Evolutionary conservation across 2,329 filamentous ascomycete genomes (phyloP).

Genomic region (Penicillium occitanis): DNA sequence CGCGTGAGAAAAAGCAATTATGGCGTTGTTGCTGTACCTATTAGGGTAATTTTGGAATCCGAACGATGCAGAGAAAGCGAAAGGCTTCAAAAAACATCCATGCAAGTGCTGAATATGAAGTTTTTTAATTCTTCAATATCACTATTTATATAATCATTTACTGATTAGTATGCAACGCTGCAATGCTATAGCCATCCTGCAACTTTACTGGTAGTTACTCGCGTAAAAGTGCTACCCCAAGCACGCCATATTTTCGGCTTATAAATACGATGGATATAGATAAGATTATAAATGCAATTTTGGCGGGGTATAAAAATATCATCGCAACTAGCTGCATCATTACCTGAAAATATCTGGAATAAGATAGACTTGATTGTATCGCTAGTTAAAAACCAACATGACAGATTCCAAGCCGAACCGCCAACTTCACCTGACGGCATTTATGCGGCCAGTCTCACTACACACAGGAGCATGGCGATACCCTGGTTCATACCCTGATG

Average conservation of each 20-base stretch:
- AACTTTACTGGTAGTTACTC: constrained; percentile 4
- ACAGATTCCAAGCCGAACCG: constrained; percentile 21
- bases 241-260: constrained; percentile 8
- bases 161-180: not conserved
- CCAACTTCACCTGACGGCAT: constrained; percentile 57
- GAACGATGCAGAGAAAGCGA: not conserved
- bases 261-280: not conserved
- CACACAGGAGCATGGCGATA: constrained; percentile 60
- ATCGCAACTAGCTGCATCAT: no score
- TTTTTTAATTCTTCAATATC: not conserved
- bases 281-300: constrained; percentile 7
- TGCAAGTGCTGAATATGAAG: not conserved
- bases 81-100: not conserved
- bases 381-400: not conserved
- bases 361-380: not conserved
- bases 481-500: constrained; percentile 55
- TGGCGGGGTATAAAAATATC: constrained; percentile 4
- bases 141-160: not conserved
- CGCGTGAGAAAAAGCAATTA: not conserved
- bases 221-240: not conserved
- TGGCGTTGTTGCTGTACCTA: not conserved
- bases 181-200: not conserved
- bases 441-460: constrained; percentile 59
- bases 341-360: not conserved
- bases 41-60: not conserved